These are phyloP conservation scores for Phialemoniopsis sp. DNA, from an alignment of 2,329 filamentous ascomycete genomes.

Conservation along the genomic window DNA sequence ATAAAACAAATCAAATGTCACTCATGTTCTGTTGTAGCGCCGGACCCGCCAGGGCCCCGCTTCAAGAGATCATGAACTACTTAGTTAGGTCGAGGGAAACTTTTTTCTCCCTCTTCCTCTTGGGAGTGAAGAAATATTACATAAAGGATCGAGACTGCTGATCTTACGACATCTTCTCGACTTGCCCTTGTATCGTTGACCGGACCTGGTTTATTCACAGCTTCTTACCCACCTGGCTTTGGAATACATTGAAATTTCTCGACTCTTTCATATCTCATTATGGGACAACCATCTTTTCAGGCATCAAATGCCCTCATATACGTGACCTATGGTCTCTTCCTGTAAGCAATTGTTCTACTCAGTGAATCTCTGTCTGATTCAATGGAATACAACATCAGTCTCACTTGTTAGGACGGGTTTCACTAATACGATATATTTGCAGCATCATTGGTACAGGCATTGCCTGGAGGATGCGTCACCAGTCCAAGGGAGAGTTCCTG, in stretches of 20 bases:
- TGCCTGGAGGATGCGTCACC: conserved; percentile 54
- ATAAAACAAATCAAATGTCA: no score
- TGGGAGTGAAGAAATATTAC: no score
- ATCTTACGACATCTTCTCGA: no score
- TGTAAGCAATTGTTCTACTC: conserved; percentile 43
- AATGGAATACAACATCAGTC: no score
- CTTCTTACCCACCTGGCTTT: not conserved
- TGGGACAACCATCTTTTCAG: conserved; percentile 71
- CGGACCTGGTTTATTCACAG: not conserved
- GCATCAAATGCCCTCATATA: conserved; percentile 84
- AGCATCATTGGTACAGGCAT: conserved; percentile 61
- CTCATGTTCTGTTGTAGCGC: no score
- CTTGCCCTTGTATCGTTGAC: not conserved
- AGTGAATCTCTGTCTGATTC: not conserved
- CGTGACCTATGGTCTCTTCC: conserved; percentile 70
- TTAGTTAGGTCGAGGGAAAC: no score
- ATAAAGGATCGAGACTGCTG: no score
- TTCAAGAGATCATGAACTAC: no score
- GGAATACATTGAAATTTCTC: not conserved
- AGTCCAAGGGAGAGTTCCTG: conserved; percentile 68
- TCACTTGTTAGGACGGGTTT: no score
- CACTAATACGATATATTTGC: conserved; percentile 6
- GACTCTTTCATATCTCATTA: conserved; percentile 25
- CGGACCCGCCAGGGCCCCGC: no score
- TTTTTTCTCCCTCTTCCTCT: no score